phyloP scores from a whole-genome alignment of 805 yeast genomes.

The Monosporozyma solicola region DNA sequence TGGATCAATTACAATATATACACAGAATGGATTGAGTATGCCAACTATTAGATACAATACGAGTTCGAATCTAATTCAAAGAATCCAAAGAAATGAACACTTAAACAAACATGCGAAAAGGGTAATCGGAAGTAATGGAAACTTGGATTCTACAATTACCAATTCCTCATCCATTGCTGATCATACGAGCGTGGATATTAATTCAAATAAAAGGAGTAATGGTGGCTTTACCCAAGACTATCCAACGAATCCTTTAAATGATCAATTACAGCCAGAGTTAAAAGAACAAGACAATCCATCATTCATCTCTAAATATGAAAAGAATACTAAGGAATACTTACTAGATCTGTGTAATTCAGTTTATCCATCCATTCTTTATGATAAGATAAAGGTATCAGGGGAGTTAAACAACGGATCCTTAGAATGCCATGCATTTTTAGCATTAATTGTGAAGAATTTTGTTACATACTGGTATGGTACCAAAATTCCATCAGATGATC shows the following conservation, averaged over 20 bases:
- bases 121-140: not conserved
- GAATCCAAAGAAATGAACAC: slow-evolving; percentile 16
- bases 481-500: slow-evolving; percentile 23
- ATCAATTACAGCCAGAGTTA: not conserved
- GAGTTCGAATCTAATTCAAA: slow-evolving; percentile 22
- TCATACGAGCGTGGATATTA: not conserved
- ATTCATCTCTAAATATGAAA: slow-evolving; percentile 12
- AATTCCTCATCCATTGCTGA: not conserved
- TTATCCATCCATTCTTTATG: slow-evolving; percentile 16
- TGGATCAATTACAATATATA: not conserved
- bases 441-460: slow-evolving; percentile 21
- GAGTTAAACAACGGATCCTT: slow-evolving; percentile 7
- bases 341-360: slow-evolving; percentile 20
- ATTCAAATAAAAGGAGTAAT: not conserved
- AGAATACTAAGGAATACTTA: slow-evolving; percentile 20
- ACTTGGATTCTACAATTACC: not conserved
- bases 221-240: not conserved
- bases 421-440: slow-evolving; percentile 18
- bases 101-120: not conserved
- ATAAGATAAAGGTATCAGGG: slow-evolving; percentile 7
- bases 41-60: slow-evolving; percentile 24
- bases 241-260: not conserved
- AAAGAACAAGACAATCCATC: slow-evolving; percentile 7
- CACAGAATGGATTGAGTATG: slow-evolving; percentile 7
- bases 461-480: slow-evolving; percentile 25